Evolutionary conservation across 1,284 basidiomycete genomes (phyloP).

Genomic region (Puccinia brachypodii): DNA sequence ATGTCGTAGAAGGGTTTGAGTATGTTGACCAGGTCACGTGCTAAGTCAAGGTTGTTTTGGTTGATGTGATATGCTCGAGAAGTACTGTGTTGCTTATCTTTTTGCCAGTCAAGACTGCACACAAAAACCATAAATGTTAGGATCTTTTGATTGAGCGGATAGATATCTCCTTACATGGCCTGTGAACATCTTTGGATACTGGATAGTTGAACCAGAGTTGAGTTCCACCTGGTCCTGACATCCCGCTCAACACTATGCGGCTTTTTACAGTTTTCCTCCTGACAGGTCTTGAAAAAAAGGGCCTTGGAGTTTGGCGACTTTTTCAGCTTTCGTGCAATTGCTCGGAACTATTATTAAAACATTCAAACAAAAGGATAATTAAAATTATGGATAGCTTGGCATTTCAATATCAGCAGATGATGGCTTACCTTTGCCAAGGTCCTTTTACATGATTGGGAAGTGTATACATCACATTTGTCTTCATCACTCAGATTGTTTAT

Average conservation of each 20-base stretch:
- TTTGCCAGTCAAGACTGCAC: constrained; percentile 5
- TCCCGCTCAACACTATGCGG: neutral
- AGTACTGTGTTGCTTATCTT: constrained; percentile 10
- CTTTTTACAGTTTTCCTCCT: neutral
- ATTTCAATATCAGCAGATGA: neutral
- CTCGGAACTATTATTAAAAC: no score
- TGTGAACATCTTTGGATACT: neutral
- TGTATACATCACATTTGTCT: neutral
- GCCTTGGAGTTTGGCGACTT: constrained; percentile 5
- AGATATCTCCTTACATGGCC: neutral
- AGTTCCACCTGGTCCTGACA: neutral
- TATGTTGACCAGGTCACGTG: neutral
- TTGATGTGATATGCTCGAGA: neutral
- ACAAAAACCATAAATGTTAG: neutral
- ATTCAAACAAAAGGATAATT: neutral
- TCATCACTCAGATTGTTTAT: neutral
- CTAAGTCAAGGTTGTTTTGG: neutral
- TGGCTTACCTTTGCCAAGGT: neutral
- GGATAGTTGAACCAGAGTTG: neutral
- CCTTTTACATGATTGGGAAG: neutral
- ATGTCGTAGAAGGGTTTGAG: constrained; percentile 8
- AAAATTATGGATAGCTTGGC: neutral
- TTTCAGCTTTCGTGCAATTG: neutral
- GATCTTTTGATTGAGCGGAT: neutral
- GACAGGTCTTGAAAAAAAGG: neutral